phyloP scores from a whole-genome alignment of 495 filamentous ascomycete species.

The Penicillium silybi region DNA sequence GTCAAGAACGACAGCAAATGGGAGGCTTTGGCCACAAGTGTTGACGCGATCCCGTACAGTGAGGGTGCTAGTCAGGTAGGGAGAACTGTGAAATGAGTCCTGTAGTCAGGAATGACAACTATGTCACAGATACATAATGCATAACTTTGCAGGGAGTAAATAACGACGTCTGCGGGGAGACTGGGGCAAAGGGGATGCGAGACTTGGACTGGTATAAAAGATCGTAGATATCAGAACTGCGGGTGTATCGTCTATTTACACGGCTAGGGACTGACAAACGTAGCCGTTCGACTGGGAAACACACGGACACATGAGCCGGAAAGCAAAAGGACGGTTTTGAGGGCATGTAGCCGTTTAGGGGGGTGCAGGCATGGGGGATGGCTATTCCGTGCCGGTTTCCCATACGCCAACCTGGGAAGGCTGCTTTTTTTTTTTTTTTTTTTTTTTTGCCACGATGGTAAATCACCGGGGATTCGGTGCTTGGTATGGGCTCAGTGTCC shows the following conservation, averaged over 20 bases:
- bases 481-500: neutral
- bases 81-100: slow-evolving; percentile 7
- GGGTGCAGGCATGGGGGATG: neutral
- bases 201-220: slow-evolving; percentile 14
- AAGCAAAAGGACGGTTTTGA: slow-evolving; percentile 1
- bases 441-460: slow-evolving; percentile 23
- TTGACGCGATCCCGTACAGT: neutral
- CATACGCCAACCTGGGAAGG: slow-evolving; percentile 2
- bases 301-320: slow-evolving; percentile 19
- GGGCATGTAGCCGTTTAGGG: slow-evolving; percentile 12
- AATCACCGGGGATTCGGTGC: slow-evolving; percentile 18
- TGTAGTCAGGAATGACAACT: slow-evolving; percentile 20
- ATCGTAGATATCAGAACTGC: slow-evolving; percentile 3
- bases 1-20: neutral
- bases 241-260: slow-evolving; percentile 13
- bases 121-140: slow-evolving; percentile 21
- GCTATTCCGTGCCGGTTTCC: slow-evolving; percentile 6
- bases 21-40: neutral
- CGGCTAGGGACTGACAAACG: slow-evolving; percentile 10
- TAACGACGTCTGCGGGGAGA: neutral
- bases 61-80: neutral
- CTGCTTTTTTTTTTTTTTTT: slow-evolving; percentile 5
- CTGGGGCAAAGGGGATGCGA: neutral
- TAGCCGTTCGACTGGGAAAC: slow-evolving; percentile 2
- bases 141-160: slow-evolving; percentile 2